A percentile compares a stretch with the other conserved stretches of the same genome.
phyloP scores from a whole-genome alignment of 139 green algal species.

The Limnomonas spitsbergensis region DNA sequence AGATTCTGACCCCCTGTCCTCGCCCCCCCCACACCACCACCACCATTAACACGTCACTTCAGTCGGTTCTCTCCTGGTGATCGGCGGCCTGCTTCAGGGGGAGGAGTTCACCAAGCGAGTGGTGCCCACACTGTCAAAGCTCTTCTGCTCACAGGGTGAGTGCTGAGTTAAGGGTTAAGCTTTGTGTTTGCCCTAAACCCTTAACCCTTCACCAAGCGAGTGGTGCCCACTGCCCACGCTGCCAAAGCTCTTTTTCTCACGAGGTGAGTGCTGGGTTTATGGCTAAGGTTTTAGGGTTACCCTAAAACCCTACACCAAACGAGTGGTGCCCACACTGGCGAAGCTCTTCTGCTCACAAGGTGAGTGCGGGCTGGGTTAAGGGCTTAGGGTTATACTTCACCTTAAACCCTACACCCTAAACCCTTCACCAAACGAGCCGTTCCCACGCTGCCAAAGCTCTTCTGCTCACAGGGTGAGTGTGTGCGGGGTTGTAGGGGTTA shows the following conservation, averaged over 20 bases:
- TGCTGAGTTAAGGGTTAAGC: background rate
- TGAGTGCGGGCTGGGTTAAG: background rate
- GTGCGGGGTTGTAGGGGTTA: too few species aligned
- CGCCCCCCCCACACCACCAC: too few species aligned
- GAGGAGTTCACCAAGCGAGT: conserved; percentile 79
- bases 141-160: conserved; percentile 65
- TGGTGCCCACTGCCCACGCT: background rate
- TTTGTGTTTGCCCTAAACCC: conserved; percentile 10
- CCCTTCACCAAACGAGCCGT: background rate
- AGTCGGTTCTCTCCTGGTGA: conserved; percentile 73
- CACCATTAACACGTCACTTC: too few species aligned
- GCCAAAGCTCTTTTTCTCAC: too few species aligned
- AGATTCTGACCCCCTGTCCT: too few species aligned
- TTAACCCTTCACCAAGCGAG: background rate
- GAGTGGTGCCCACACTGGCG: conserved; percentile 81
- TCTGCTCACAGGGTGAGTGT: too few species aligned
- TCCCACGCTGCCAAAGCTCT: background rate
- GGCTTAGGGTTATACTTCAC: background rate
- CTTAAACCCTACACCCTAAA: too few species aligned
- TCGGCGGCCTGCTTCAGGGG: conserved; percentile 59
- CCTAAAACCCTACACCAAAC: conserved; percentile 68
- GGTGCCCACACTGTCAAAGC: conserved; percentile 78
- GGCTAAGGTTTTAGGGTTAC: too few species aligned
- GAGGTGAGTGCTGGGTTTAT: background rate
- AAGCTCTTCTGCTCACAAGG: conserved; percentile 73